Base-by-base conservation (phyloP, 805 yeast genomes). In the Saturnispora bothae region DNA sequence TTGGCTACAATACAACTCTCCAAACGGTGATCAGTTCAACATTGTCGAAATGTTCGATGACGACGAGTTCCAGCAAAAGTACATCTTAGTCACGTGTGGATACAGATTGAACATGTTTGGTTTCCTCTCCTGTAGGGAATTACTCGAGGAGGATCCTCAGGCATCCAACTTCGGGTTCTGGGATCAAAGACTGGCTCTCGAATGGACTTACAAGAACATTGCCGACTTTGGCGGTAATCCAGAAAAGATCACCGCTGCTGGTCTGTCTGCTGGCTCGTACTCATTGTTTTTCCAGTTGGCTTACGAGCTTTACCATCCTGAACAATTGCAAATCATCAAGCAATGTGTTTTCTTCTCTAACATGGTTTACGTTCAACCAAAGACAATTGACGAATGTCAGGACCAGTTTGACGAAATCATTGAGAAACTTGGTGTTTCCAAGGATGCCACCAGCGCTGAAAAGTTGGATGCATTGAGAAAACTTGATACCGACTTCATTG, bases 261-360 rank as follows among this genome's bases (percentile, higher is more conserved):
- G 76, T 5, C 56, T 68, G 31, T 59, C 67, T 26, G 71, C 75
- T 4, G 77, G 76, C 5, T 58, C 65, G 13, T 58, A 62, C 38
- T 60, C 66, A 5, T 56, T 66, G 3, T 61, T 61, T 34, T 63
- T 59, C 45, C 71, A 66, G 46, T 38, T 65, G 22, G 63, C 63
- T 1, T 65, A 65, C 46, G 69, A 65, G 43, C 25, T 63, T 9
- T 65, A 65, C 43, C 61, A 65, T 39, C 64, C 66, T 8, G 57
- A 61, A 23, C 66, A 27, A 3, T 33, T 42, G 10, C 69, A 63
- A 45, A 55, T 64, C 33, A 64, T 65, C 43, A 64, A 64, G 43
- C 60, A 60, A 43, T 51, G 49, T 15, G 42, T 34, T 3, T 56
- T 56, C 41, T 51, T 56, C 38, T 63, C 69, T 28, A 65, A 65